Evolutionary conservation across 2,329 filamentous ascomycete genomes (phyloP).

Genomic region (Coleophoma crateriformis): DNA sequence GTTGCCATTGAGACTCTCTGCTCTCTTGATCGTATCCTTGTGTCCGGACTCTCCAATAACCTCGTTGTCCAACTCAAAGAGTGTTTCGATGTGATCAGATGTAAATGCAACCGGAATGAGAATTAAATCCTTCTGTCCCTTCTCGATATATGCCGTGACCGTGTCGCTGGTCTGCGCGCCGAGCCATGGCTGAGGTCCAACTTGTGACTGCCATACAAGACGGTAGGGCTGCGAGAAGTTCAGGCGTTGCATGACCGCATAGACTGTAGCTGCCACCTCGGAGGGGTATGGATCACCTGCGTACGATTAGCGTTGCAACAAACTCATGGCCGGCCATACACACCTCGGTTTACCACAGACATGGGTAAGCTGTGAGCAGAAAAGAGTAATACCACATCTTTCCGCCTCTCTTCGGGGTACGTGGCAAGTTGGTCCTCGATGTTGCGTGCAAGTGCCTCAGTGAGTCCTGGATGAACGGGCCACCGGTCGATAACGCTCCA

Average conservation of each 20-base stretch:
- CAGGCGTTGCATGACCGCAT: conserved; percentile 91
- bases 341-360: conserved; percentile 91
- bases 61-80: conserved; percentile 90
- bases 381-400: conserved; percentile 82
- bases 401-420: conserved; percentile 76
- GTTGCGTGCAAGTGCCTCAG: conserved; percentile 88
- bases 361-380: conserved; percentile 95
- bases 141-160: conserved; percentile 82
- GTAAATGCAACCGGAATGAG: conserved; percentile 96
- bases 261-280: conserved; percentile 91
- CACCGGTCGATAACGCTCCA: conserved; percentile 99
- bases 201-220: conserved; percentile 96
- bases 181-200: conserved; percentile 91
- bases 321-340: conserved; percentile 12
- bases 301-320: conserved; percentile 6
- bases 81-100: conserved; percentile 96
- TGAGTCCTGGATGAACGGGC: conserved; percentile 85
- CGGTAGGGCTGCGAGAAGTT: conserved; percentile 87
- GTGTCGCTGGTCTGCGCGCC: conserved; percentile 88
- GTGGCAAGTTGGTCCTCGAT: conserved; percentile 80
- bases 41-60: conserved; percentile 85
- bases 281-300: conserved; percentile 87
- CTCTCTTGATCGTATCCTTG: conserved; percentile 76
- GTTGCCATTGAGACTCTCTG: conserved; percentile 87
- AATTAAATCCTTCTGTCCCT: conserved; percentile 86